Evolutionary conservation across 169 alveolate genomes (phyloP).

Genomic region (Cryptosporidium bovis): DNA sequence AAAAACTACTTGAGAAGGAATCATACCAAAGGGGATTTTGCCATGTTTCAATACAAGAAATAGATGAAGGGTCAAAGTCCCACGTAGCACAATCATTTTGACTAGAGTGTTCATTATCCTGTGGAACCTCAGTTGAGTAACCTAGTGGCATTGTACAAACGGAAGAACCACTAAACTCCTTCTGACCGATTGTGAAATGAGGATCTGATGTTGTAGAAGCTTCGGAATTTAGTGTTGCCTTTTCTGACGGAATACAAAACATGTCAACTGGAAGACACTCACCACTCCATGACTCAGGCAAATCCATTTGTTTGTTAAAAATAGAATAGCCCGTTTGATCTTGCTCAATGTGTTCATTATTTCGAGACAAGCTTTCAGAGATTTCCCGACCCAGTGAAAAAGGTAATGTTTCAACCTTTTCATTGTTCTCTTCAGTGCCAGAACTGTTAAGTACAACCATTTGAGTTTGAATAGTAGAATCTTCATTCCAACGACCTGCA

Average conservation of each 20-base stretch:
- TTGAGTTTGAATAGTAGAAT: conserved; percentile 20
- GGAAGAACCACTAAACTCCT: conserved; percentile 26
- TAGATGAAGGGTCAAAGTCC: conserved; percentile 68
- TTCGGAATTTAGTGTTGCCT: conserved; percentile 24
- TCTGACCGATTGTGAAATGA: conserved; percentile 41
- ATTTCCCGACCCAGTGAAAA: conserved; percentile 32
- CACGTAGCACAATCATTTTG: conserved; percentile 60
- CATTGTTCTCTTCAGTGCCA: conserved; percentile 8
- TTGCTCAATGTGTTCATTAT: conserved; percentile 26
- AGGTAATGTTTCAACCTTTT: conserved; percentile 15
- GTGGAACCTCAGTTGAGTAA: conserved; percentile 26
- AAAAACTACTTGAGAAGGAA: conserved; percentile 45
- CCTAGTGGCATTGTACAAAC: conserved; percentile 8
- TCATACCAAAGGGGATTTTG: conserved; percentile 67
- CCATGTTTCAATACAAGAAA: conserved; percentile 68
- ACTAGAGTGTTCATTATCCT: conserved; percentile 48
- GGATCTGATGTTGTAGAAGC: conserved; percentile 18
- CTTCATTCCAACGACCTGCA: conserved; percentile 56
- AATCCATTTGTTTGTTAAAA: conserved; percentile 18
- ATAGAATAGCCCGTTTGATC: conserved; percentile 28
- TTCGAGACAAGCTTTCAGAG: conserved; percentile 23
- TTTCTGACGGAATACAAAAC: conserved; percentile 48
- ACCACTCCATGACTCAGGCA: conserved; percentile 46
- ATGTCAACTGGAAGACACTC: conserved; percentile 52
- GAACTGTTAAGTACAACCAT: conserved; percentile 6